Evolutionary conservation across 768 basidiomycete species (phyloP).

Genomic region (Naganishia kalamii): DNA sequence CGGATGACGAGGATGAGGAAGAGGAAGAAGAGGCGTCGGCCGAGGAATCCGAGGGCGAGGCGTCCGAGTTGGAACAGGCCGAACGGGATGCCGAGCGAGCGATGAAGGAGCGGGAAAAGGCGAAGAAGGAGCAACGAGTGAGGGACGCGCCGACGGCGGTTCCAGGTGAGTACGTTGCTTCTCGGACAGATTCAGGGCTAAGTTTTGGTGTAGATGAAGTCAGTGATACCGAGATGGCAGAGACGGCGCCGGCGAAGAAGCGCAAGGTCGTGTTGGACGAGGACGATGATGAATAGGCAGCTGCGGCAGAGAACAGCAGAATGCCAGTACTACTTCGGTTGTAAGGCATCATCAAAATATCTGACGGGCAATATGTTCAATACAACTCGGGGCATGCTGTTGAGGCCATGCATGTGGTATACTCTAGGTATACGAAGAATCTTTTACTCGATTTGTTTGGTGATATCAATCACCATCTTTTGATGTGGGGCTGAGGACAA

Average conservation of each 20-base stretch:
- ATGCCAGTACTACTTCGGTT: no score
- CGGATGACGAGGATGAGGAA: conserved; percentile 24
- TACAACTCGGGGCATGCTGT: no score
- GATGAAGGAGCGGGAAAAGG: conserved; percentile 12
- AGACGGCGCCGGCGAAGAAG: conserved; percentile 10
- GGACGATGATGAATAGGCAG: conserved; percentile 8
- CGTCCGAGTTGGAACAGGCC: conserved; percentile 34
- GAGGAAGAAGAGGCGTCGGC: conserved; percentile 23
- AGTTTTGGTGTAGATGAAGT: background rate
- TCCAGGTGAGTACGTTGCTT: background rate
- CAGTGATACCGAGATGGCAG: conserved; percentile 14
- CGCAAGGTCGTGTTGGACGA: conserved; percentile 13
- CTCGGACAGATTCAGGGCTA: background rate
- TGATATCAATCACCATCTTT: conserved; percentile 7
- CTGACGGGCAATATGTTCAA: no score
- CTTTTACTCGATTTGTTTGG: no score
- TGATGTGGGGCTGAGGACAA: background rate
- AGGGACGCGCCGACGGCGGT: conserved; percentile 2
- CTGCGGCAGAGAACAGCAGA: no score
- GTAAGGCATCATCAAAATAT: no score
- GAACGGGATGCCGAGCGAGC: conserved; percentile 34
- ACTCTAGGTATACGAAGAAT: no score
- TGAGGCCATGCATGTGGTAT: no score
- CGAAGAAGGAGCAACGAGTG: conserved; percentile 1
- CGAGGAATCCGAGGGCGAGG: conserved; percentile 33